phyloP scores from a whole-genome alignment of 2,329 filamentous ascomycete genomes.

The Arthrobotrys megalospora region DNA sequence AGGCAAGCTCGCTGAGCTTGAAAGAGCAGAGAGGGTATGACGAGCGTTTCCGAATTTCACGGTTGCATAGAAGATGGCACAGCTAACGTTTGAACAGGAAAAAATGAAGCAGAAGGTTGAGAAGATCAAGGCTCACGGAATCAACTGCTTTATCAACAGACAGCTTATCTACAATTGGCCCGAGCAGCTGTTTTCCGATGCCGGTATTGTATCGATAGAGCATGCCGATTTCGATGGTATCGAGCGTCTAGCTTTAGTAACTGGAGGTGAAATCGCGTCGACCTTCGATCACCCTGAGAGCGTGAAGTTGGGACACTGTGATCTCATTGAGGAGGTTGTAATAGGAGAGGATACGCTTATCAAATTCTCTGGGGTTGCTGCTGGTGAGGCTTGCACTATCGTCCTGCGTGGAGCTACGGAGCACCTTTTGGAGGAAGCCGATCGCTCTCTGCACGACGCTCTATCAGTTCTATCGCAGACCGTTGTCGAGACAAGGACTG shows the following conservation, averaged over 20 bases:
- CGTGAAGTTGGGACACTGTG: constrained; percentile 95
- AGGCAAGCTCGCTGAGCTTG: constrained; percentile 95
- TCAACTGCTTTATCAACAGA: constrained; percentile 99
- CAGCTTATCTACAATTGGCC: constrained; percentile 99
- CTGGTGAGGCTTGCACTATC: constrained; percentile 94
- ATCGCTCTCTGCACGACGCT: constrained; percentile 95
- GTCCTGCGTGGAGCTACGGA: constrained; percentile 96
- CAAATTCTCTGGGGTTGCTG: constrained; percentile 95
- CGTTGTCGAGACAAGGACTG: constrained; percentile 92
- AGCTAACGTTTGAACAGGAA: constrained; percentile 73
- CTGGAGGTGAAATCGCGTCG: constrained; percentile 95
- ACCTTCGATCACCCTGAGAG: constrained; percentile 98
- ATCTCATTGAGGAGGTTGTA: constrained; percentile 96
- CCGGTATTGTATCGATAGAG: constrained; percentile 97
- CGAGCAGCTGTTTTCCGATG: constrained; percentile 97
- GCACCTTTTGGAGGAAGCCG: constrained; percentile 95
- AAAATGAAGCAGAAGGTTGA: constrained; percentile 99
- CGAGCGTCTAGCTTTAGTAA: constrained; percentile 92
- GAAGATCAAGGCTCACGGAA: constrained; percentile 97
- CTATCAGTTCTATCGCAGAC: constrained; percentile 97
- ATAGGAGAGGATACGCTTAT: constrained; percentile 98
- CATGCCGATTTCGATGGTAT: constrained; percentile 99
- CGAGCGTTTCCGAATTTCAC: not conserved
- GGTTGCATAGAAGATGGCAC: not conserved
- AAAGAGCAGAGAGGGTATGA: constrained; percentile 83